Evolutionary conservation across 192 early-diverging fungal genomes (phyloP), one percentile per base, ranked within the genome.

Genomic region (Paraglomus brasilianum): DNA sequence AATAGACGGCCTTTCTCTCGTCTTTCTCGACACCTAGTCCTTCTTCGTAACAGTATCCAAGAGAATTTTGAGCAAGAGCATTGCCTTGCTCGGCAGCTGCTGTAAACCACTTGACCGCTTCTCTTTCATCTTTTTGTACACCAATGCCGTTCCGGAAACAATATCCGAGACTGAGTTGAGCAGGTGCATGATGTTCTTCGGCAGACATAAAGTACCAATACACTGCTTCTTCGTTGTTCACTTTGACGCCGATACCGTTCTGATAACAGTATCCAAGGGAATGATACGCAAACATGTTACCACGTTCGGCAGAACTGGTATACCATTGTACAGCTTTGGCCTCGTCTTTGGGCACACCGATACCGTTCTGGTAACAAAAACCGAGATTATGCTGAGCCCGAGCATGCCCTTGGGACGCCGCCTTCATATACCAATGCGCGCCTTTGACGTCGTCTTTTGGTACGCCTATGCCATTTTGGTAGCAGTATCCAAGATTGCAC

Each of bases 291-390:
- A 85, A 83, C 39, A 85, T 78, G 52, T 87, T 83, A 19, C 83
- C 81, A 57, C 77, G 80, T 43, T 81, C 80, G 4, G 85, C 84
- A 19, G 84, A 81, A 53, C 78, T 80, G 51, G 70, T 77, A 55
- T 85, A 85, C 84, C 84, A 85, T 53, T 75, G 72, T 44, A 85
- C 79, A 17, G 83, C 85, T 66, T 81, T 65, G 39, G 67, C 71
- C 6, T 74, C 74, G 41, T 85, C 74, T 55, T 83, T 85, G 21
- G 71, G 73, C 4, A 93, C 87, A 15, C 92, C 92, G 64, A 91
- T 88, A 10, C 91, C 92, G 72, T 93, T 92, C 47, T 91, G 91
- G 69, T 91, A 95, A 70, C 93, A 95, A 71, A 88, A 93, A 8
- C 92, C 93, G 46, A 95, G 78, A 56, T 92, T 82, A 51, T 80